Evolutionary conservation across 495 filamentous ascomycete genomes (phyloP), one percentile per base, ranked within the genome.

Genomic region (Xylaria bambusicola): DNA sequence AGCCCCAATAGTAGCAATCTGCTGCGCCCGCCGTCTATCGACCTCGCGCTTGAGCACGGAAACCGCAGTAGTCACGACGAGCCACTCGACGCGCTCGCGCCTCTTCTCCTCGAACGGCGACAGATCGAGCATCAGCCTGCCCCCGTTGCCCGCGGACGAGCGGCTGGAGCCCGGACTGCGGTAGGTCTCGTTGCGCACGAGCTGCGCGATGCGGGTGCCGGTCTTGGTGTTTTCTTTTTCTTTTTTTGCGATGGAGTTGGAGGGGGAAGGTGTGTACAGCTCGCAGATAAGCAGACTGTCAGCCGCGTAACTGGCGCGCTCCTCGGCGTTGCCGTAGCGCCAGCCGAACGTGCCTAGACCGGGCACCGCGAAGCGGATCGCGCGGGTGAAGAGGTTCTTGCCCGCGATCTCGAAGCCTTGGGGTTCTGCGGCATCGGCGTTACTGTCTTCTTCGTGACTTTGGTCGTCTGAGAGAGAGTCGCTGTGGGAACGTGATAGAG

Each of bases 11-110:
- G 74, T 62, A 33, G 69, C 73, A 36, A 75, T 67, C 66, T 83
- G 77, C 36, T 77, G 63, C 64, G 71, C 60, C 45, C 82, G 70
- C 49, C 79, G 64, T 20, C 83, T 67, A 66, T 86, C 83, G 56
- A 84, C 70, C 72, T 86, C 82, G 56, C 75, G 77, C 79, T 85
- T 84, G 58, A 85, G 56, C 82, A 85, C 84, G 6, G 79, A 63
- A 55, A 85, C 45, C 49, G 75, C 81, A 2, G 79, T 84, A 29
- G 75, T 74, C 7, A 84, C 76, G 8, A 83, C 73, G n/a, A 83
- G 46, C 9, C 70, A 70, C 62, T 77, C 69, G 6, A 70, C 69
- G 56, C 81, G 58, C 49, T 75, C 63, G 40, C 60, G 49, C n/a
- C 65, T 54, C 36, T 42, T 64, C 52, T 70, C 56, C 2, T 62